Conservation (phyloP, 345 rosid species). For the Triadica sebifera region DNA sequence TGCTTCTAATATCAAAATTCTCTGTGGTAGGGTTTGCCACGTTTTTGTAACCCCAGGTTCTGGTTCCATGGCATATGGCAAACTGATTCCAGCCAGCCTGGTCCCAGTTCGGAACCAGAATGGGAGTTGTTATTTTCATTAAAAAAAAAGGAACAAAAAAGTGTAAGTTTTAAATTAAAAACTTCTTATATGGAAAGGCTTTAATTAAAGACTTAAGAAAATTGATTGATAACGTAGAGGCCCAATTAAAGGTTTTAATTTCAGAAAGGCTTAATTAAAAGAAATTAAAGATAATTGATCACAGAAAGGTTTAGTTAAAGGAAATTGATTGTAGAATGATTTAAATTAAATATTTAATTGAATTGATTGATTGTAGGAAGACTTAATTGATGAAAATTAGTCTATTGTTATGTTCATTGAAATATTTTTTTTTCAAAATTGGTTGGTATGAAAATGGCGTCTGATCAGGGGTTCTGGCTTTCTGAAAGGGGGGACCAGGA, state of each 20-base stretch:
- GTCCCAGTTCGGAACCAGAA: not conserved
- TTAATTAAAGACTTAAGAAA: not conserved
- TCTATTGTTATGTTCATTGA: too few species aligned
- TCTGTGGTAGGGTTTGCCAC: not conserved
- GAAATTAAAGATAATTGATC: too few species aligned
- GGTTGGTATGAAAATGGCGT: not conserved
- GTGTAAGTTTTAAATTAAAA: not conserved
- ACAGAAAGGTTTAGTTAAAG: too few species aligned
- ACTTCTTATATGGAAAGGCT: not conserved
- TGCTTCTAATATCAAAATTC: not conserved
- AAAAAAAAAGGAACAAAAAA: not conserved
- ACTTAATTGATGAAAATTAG: too few species aligned
- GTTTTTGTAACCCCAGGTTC: not conserved
- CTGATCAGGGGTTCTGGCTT: not conserved
- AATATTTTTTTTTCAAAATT: not conserved
- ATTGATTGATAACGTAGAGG: too few species aligned
- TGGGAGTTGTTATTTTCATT: not conserved
- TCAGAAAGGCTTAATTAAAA: too few species aligned
- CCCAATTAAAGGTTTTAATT: too few species aligned
- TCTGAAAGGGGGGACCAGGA: not conserved
- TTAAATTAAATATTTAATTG: too few species aligned
- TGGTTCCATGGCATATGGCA: not conserved
- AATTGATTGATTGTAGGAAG: too few species aligned
- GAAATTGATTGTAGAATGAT: too few species aligned
- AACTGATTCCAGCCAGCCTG: not conserved